phyloP scores from a whole-genome alignment of 2,329 filamentous ascomycete genomes.

The Penicillium sp. region DNA sequence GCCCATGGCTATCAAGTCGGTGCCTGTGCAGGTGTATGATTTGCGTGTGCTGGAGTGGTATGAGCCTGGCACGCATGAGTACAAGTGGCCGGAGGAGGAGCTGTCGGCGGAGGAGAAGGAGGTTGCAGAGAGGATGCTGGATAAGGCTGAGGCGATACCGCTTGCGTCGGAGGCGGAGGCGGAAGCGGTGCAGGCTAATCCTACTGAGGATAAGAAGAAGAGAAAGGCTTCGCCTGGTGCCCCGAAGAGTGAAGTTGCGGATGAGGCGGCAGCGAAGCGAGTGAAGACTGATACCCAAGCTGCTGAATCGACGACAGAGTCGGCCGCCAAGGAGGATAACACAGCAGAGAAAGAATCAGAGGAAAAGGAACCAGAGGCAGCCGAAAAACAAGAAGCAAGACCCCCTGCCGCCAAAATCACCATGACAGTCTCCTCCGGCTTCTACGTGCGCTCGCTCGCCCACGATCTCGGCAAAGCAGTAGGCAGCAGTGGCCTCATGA shows the following conservation, averaged over 20 bases:
- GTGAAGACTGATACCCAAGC: slow-evolving; percentile 12
- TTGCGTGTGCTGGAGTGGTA: slow-evolving; percentile 79
- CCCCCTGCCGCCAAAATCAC: slow-evolving; percentile 71
- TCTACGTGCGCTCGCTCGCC: slow-evolving; percentile 91
- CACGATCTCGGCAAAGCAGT: slow-evolving; percentile 85
- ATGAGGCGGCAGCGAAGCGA: not conserved
- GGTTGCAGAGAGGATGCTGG: slow-evolving; percentile 65
- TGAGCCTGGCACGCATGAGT: slow-evolving; percentile 75
- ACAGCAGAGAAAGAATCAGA: not conserved
- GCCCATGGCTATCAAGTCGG: slow-evolving; percentile 75
- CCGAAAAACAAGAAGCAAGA: not conserved
- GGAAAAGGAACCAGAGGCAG: slow-evolving; percentile 11
- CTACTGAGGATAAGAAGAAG: slow-evolving; percentile 23
- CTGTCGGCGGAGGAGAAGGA: slow-evolving; percentile 70
- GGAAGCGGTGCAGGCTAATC: not conserved
- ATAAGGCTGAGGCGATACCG: slow-evolving; percentile 29
- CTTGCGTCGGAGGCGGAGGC: slow-evolving; percentile 19
- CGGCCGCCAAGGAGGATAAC: not conserved
- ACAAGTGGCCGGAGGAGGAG: slow-evolving; percentile 75
- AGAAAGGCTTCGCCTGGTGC: slow-evolving; percentile 31
- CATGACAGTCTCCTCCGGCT: slow-evolving; percentile 91
- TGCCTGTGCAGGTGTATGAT: slow-evolving; percentile 72
- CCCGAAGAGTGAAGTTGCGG: too few relatives aligned
- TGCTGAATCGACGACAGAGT: slow-evolving; percentile 16
- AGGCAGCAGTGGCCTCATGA: slow-evolving; percentile 80